Evolutionary conservation across 345 rosid genomes (phyloP), one percentile per base, ranked within the genome.

Genomic region (Angophora floribunda): DNA sequence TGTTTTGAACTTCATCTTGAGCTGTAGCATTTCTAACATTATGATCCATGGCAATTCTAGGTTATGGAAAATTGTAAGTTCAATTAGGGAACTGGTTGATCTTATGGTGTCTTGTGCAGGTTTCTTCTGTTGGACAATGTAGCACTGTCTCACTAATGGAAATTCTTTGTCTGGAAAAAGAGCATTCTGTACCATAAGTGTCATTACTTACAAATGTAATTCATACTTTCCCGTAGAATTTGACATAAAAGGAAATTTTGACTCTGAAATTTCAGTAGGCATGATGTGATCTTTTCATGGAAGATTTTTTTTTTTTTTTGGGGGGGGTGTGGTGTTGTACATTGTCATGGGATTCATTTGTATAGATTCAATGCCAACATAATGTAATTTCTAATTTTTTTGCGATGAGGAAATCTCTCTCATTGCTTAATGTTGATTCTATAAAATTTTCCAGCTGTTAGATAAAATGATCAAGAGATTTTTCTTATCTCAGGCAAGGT

Each of bases 401-500:
- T 41, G 82, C 2, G 13, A 41, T 36, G 49, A 75, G 49, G 82
- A 75, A 75, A 75, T 75, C 13, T 19, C 82, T 41, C 49, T 36
- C 13, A 22, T 75, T 19, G 28, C 49, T 75, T 41, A 19, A 75
- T 67, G 16, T 32, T 36, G 82, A 41, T 36, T 41, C 45, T 75
- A 36, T 36, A 41, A 41, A 36, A 26, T 41, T 19, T 75, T 75
- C 13, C 82, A 41, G 49, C 26, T 41, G 49, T 41, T 41, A 75
- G 82, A 75, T 7, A 75, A 21, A 41, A 75, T 75, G 49, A 75
- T 75, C 41, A 45, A 85, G 51, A n/a, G 19, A 7, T 86, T 44
- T 82, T 89, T 88, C 14, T 26, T 67, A 41, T 80, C 55, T 80
- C 88, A 98, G 99, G 98, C 99, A 86, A 95, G 99, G 93, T 87